Base-by-base conservation (phyloP, 2,329 filamentous ascomycete species). In the Rachicladosporium sp. region DNA sequence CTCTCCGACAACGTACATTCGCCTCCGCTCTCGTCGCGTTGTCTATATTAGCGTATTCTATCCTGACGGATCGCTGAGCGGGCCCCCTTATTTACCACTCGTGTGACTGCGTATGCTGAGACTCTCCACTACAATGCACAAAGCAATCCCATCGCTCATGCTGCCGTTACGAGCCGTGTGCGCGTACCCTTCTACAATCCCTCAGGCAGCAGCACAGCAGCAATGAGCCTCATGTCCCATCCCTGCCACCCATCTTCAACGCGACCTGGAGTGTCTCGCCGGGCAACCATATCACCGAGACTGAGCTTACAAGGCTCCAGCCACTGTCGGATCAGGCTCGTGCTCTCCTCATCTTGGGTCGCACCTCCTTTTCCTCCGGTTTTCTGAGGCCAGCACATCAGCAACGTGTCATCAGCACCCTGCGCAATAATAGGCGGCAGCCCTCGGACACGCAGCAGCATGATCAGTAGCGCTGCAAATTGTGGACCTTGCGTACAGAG, bases 381-480 rank as follows among this genome's bases (percentile, higher is more conserved):
- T 27, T 27, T 27, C 23, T 27, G 23, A 3, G 23, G 23, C 23
- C 23, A 27, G 23, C 23, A 27, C 8, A 27, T 8, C 8, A 27
- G 4, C 23, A 27, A 7, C 23, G 23, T 7, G 30, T 60, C 57
- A 35, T 64, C 55, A 30, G 46, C 44, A n/a, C 54, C 44, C 3
- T 52, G 40, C 4, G 53, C 43, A 4, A 59, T 63, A 37, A 59
- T 62, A 0, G 66, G 66, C 3, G 62, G 63, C 4, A 69, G 59
- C 9, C 58, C 61, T 5, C 74, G 70, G 68, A 78, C 74, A 46
- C 70, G 70, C 35, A 78, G 59, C 27, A 78, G 57, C 63, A 74
- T 74, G 41, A 69, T 65, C 3, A 78, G 56, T 27, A 76, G 68
- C 37, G 73, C 68, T 12, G 70, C 66, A 45, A 78, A 76, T n/a